Base-by-base conservation (phyloP, 306 rosid species). In the Prinsepia uniflora region DNA sequence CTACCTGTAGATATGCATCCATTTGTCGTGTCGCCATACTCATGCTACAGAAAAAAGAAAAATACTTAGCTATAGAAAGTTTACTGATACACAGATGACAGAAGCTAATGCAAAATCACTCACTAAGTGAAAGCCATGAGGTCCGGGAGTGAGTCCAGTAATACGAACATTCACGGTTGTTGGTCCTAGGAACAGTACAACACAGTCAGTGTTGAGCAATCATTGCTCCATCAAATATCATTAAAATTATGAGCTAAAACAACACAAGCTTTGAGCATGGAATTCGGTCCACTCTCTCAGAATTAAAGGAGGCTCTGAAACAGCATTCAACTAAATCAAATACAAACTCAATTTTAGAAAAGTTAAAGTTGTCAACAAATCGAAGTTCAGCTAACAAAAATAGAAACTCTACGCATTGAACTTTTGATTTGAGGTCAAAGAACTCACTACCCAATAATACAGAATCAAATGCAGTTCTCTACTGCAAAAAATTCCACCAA, bases 1-100 rank as follows among this genome's bases (percentile, higher is more conserved):
- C 59, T 47, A 90, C 98, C 96, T 0, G 98, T 90, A 20, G 98
- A 93, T 8, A 93, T 93, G 81, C 98, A 93, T 65, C 98, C 98
- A 77, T 93, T 93, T 74, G 98, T 93, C 45, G 98, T 93, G 82
- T 93, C 98, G 71, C 98, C 98, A 65, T 70, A 90, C 82, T 90
- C 98, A 52, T 93, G 96, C 98, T 92, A 78, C 83, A 81, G 54
- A 62, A 70, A 60, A 73, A 76, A 72, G 62, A 10, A 72, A 42
- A 66, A 79, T 43, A 44, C 57, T 34, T 15, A 50, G 43, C 67
- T 20, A 67, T 8, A 17, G 11, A 19, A 56, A 19, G 44, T 47
- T 52, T 72, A 19, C 8, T 34, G 22, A 56, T 41, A 12, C 43
- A 65, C 41, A 9, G 39, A 60, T 50, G 12, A 57, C 56, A 53